A percentile compares a stretch with the other conserved stretches of the same genome.
Conservation (phyloP, 2,329 filamentous ascomycete species). For the Paradendryphiella salina region DNA sequence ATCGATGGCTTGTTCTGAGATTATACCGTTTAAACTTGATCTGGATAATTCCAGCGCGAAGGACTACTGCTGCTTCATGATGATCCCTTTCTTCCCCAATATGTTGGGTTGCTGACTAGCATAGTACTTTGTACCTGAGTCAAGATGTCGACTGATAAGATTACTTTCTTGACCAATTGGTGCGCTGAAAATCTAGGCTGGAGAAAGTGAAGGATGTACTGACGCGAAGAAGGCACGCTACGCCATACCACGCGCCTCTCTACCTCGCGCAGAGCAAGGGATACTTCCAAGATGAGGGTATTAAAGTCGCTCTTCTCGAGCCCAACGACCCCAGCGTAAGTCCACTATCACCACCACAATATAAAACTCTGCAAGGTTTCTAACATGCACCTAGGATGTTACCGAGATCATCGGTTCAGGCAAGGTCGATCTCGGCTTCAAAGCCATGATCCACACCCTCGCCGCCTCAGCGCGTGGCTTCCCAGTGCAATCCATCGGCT, state of each 20-base stretch:
- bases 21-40: conserved; percentile 78
- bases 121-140: conserved; percentile 51
- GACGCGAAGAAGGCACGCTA: conserved; percentile 67
- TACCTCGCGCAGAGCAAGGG: conserved; percentile 77
- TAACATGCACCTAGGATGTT: conserved; percentile 59
- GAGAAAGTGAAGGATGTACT: conserved; percentile 6
- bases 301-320: conserved; percentile 76
- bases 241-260: conserved; percentile 76
- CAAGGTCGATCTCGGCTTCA: conserved; percentile 78
- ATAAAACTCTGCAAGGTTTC: no score
- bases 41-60: conserved; percentile 85
- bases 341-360: background rate
- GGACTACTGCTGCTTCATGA: conserved; percentile 72
- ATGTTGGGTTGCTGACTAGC: conserved; percentile 31
- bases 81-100: conserved; percentile 34
- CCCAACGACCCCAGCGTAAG: conserved; percentile 74
- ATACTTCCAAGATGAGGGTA: conserved; percentile 73
- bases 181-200: conserved; percentile 46
- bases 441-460: conserved; percentile 82
- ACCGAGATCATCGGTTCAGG: conserved; percentile 78
- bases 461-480: conserved; percentile 76
- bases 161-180: conserved; percentile 84
- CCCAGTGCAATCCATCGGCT: conserved; percentile 72
- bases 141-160: conserved; percentile 81
- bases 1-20: conserved; percentile 22